phyloP scores from a whole-genome alignment of 1,139 yeast species.

The Pichia sp. region DNA sequence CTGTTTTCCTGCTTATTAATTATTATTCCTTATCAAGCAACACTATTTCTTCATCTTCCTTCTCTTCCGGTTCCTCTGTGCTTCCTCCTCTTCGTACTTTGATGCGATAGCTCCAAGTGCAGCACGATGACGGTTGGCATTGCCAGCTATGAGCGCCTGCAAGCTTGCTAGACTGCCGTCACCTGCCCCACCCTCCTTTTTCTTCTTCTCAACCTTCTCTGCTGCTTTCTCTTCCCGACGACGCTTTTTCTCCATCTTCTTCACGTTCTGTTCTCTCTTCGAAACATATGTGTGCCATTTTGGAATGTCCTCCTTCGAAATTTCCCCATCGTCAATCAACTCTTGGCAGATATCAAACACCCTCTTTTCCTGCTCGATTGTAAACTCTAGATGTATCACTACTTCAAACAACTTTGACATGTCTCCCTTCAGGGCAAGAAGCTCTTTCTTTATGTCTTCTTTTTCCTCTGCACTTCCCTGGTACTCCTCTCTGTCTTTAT shows the following conservation, averaged over 20 bases:
- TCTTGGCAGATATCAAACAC: slow-evolving; percentile 48
- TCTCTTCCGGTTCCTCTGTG: slow-evolving; percentile 1
- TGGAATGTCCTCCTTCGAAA: slow-evolving; percentile 26
- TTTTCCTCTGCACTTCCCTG: slow-evolving; percentile 65
- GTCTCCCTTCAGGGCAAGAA: slow-evolving; percentile 63
- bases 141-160: slow-evolving; percentile 12
- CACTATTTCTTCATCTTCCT: slow-evolving; percentile 1
- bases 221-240: slow-evolving; percentile 3
- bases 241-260: slow-evolving; percentile 13
- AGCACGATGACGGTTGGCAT: slow-evolving; percentile 11
- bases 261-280: slow-evolving; percentile 3
- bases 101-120: slow-evolving; percentile 12
- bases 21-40: not conserved
- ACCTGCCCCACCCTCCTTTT: not conserved
- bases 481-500: slow-evolving; percentile 61
- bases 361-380: slow-evolving; percentile 57
- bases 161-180: not conserved
- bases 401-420: slow-evolving; percentile 64
- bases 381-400: slow-evolving; percentile 71
- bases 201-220: not conserved
- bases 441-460: slow-evolving; percentile 57
- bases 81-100: slow-evolving; percentile 9
- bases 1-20: not conserved
- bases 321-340: slow-evolving; percentile 41
- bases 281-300: slow-evolving; percentile 8